These are phyloP conservation scores for Fraxinus excelsior DNA, from an alignment of 257 asterid species.

Conservation along the genomic window DNA sequence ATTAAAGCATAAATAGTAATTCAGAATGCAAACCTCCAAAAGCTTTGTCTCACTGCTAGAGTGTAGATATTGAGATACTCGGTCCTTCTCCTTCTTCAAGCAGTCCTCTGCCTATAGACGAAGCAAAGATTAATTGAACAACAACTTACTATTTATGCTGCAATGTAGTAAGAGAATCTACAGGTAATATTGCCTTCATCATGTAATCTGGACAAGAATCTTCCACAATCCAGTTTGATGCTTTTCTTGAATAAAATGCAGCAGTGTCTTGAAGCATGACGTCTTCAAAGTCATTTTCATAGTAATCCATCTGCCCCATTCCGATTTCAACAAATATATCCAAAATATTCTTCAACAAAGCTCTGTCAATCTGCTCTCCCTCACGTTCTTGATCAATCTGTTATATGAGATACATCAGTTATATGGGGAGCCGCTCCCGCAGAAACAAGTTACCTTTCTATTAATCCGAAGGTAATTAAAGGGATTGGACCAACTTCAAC, in stretches of 20 bases:
- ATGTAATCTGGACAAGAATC: conserved; percentile 70
- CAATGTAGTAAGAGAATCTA: conserved; percentile 3
- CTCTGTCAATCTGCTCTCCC: conserved; percentile 46
- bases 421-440: background rate
- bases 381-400: conserved; percentile 57
- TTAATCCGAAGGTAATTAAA: too few species aligned
- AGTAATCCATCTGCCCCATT: conserved; percentile 38
- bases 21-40: conserved; percentile 44
- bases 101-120: conserved; percentile 56
- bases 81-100: conserved; percentile 54
- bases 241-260: conserved; percentile 56
- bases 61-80: conserved; percentile 55
- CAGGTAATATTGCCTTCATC: conserved; percentile 43
- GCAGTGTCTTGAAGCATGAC: conserved; percentile 48
- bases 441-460: too few species aligned
- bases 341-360: conserved; percentile 48
- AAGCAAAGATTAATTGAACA: conserved; percentile 6
- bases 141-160: background rate
- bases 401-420: background rate
- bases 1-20: background rate
- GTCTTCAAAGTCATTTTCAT: conserved; percentile 46
- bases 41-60: conserved; percentile 49
- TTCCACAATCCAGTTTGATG: conserved; percentile 57
- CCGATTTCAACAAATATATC: conserved; percentile 56
- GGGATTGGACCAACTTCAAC: background rate